Conservation (phyloP, 2,329 filamentous ascomycete species). For the Calonectria pseudoturangicola region DNA sequence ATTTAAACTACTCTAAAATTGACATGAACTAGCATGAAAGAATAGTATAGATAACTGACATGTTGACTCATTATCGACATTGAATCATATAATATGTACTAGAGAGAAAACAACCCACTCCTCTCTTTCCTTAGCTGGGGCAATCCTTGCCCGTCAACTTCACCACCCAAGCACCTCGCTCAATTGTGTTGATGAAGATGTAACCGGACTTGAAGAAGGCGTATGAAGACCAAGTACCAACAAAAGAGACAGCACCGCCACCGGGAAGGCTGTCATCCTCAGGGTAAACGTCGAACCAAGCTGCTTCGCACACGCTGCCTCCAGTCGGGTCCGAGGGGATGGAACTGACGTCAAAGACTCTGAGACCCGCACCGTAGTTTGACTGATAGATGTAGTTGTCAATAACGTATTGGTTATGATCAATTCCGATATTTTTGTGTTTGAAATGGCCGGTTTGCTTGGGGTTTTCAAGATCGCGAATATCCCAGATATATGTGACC, state of each 20-base stretch:
- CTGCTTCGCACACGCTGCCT: slow-evolving; percentile 66
- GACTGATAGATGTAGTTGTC: slow-evolving; percentile 68
- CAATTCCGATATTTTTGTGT: slow-evolving; percentile 60
- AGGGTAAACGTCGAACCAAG: slow-evolving; percentile 71
- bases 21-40: not conserved
- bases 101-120: not conserved
- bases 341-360: slow-evolving; percentile 59
- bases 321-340: slow-evolving; percentile 63
- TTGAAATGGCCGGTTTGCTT: slow-evolving; percentile 66
- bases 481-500: slow-evolving; percentile 72
- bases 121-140: slow-evolving; percentile 22
- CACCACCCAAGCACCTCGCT: slow-evolving; percentile 69
- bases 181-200: slow-evolving; percentile 71
- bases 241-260: slow-evolving; percentile 63
- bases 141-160: slow-evolving; percentile 57
- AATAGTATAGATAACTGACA: not conserved
- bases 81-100: slow-evolving; percentile 2
- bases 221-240: slow-evolving; percentile 69
- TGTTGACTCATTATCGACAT: not conserved
- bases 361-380: slow-evolving; percentile 70
- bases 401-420: slow-evolving; percentile 70
- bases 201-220: slow-evolving; percentile 69
- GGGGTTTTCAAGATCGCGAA: slow-evolving; percentile 64
- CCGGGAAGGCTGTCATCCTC: slow-evolving; percentile 66
- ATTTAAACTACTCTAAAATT: too few relatives aligned